These are phyloP conservation scores for Flaveria robusta DNA, from an alignment of 129 eudicot genomes.

Conservation along the genomic window DNA sequence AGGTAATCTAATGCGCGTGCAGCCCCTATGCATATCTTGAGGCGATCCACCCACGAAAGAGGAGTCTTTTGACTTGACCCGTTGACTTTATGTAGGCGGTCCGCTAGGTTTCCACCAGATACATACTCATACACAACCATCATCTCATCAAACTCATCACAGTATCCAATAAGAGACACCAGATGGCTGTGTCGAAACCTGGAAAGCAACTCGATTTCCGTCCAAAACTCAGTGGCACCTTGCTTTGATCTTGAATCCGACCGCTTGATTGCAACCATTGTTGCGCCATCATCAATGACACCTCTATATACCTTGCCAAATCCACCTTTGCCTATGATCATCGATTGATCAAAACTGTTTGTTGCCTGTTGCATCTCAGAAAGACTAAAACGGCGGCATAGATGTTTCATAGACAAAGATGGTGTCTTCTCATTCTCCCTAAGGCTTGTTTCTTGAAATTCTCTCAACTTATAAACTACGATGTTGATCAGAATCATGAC, in stretches of 20 bases:
- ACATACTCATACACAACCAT: conserved; percentile 44
- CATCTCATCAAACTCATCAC: conserved; percentile 45
- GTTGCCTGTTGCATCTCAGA: conserved; percentile 34
- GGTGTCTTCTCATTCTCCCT: not conserved
- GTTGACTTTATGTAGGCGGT: conserved; percentile 33
- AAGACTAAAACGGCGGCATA: conserved; percentile 28
- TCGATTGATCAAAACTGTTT: conserved; percentile 24
- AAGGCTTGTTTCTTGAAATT: conserved; percentile 27
- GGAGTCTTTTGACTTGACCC: conserved; percentile 8
- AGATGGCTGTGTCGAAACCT: conserved; percentile 39
- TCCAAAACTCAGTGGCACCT: conserved; percentile 40
- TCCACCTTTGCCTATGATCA: conserved; percentile 42
- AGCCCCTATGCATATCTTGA: conserved; percentile 42
- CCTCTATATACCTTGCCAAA: conserved; percentile 39
- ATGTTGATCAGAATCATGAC: conserved; percentile 36
- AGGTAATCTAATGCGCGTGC: conserved; percentile 48
- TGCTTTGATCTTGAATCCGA: conserved; percentile 37
- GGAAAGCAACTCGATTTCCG: conserved; percentile 45
- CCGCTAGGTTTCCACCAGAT: conserved; percentile 38
- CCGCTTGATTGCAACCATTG: conserved; percentile 33
- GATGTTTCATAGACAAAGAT: conserved; percentile 7
- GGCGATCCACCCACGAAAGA: conserved; percentile 43
- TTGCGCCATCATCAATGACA: conserved; percentile 25
- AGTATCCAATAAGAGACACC: conserved; percentile 44
- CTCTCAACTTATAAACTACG: conserved; percentile 35